Evolutionary conservation across 2,329 filamentous ascomycete genomes (phyloP), one percentile per base, ranked within the genome.

Genomic region (Dactylonectria macrodidyma): DNA sequence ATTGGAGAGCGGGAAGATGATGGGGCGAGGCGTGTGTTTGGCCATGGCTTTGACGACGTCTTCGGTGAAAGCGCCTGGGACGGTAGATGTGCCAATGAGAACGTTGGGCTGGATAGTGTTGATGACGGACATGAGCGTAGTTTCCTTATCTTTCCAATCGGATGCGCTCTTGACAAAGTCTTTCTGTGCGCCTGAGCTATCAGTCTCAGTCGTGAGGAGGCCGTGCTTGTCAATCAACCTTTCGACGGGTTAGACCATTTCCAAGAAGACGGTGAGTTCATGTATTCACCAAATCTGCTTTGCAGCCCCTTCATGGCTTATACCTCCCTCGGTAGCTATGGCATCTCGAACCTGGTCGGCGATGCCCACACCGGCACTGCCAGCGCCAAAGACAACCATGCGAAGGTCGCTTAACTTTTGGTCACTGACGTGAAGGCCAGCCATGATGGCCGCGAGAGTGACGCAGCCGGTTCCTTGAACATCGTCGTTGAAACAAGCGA

Each of bases 401-500:
- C 91, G 87, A 14, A 93, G 81, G 66, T 97, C 93, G 9, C 84
- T 81, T 47, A 97, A 83, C 59, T 91, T 89, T 60, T 91, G 82
- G 3, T 89, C 86, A 67, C 86, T 90, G 8, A 95, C 90, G 67
- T 93, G 89, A 8, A 95, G 83, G 0, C 89, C 94, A 0, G 94
- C 90, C 84, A 94, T 90, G 69, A 97, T 91, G 1, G 92, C 94
- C 0, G 94, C 94, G 0, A 97, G 86, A 0, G 95, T 95, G 1
- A 97, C 94, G 66, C 93, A 95, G 0, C 94, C 95, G 0, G 95
- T 97, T 1, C 94, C 95, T 79, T 97, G 94, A 0, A 97, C 91
- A 78, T 97, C 94, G 66, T 97, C 95, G 75, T 97, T 97, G 85
- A 97, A 97, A 79, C 94, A 97, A 0, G 94, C 87, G 8, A 95